phyloP scores from a whole-genome alignment of 805 yeast species.

The Osmozyma mogii region DNA sequence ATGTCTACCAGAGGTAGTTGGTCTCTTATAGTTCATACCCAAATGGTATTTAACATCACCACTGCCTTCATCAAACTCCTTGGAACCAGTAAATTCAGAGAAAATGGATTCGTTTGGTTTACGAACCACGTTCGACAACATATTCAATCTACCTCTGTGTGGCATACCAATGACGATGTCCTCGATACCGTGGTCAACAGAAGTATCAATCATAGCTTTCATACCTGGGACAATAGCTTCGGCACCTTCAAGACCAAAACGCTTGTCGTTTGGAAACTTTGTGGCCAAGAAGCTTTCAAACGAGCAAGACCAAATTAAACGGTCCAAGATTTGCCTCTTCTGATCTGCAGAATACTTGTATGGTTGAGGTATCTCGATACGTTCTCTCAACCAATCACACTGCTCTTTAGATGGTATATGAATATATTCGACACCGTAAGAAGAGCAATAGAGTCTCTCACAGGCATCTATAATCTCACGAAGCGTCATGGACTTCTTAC shows the following conservation, averaged over 20 bases:
- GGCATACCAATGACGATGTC: constrained; percentile 99
- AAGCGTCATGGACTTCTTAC: constrained; percentile 59
- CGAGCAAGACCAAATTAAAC: constrained; percentile 93
- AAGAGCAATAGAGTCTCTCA: constrained; percentile 78
- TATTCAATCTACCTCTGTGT: constrained; percentile 97
- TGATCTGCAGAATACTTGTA: constrained; percentile 77
- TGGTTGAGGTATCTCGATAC: constrained; percentile 88
- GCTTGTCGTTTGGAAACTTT: constrained; percentile 96
- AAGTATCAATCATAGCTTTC: constrained; percentile 88
- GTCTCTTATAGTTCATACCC: constrained; percentile 99
- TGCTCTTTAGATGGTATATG: constrained; percentile 93
- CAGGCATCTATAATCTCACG: constrained; percentile 71
- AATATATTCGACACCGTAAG: constrained; percentile 91
- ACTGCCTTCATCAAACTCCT: constrained; percentile 88
- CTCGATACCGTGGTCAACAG: constrained; percentile 89
- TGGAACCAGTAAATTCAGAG: constrained; percentile 90
- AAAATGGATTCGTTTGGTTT: constrained; percentile 98
- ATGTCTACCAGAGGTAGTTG: constrained; percentile 95
- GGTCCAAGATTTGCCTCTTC: constrained; percentile 92
- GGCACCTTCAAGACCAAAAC: constrained; percentile 98
- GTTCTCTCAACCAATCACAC: constrained; percentile 98
- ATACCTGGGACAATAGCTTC: constrained; percentile 96
- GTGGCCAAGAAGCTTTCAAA: constrained; percentile 90
- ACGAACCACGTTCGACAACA: constrained; percentile 96
- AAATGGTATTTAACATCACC: constrained; percentile 99